Evolutionary conservation across 768 basidiomycete genomes (phyloP).

Genomic region (Tulasnella sp.): DNA sequence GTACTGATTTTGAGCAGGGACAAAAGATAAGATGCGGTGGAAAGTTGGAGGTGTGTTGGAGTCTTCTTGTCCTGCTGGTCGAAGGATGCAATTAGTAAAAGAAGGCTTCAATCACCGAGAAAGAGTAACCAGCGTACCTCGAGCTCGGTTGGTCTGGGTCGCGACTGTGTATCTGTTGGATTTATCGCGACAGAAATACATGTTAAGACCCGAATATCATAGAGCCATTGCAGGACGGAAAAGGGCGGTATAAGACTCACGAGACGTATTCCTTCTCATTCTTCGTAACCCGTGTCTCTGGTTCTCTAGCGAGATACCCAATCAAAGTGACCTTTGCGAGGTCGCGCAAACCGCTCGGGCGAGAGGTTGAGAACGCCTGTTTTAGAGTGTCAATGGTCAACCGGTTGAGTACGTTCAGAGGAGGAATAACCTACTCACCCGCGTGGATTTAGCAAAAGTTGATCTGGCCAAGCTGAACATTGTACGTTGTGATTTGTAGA

Average conservation of each 20-base stretch:
- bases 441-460: not conserved
- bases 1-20: slow-evolving; percentile 50
- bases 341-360: not conserved
- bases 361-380: not conserved
- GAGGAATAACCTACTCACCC: not conserved
- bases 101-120: slow-evolving; percentile 31
- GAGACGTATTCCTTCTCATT: slow-evolving; percentile 69
- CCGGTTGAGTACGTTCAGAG: not conserved
- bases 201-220: no score
- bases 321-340: slow-evolving; percentile 70
- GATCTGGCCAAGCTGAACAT: not conserved
- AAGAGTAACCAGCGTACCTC: slow-evolving; percentile 23
- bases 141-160: slow-evolving; percentile 54
- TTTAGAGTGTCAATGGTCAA: not conserved
- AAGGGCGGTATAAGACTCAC: slow-evolving; percentile 39
- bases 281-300: slow-evolving; percentile 60
- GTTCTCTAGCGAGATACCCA: slow-evolving; percentile 63
- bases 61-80: slow-evolving; percentile 43
- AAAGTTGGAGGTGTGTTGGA: slow-evolving; percentile 54
- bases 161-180: slow-evolving; percentile 65
- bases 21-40: slow-evolving; percentile 72
- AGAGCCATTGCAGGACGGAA: not conserved
- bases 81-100: not conserved
- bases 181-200: not conserved
- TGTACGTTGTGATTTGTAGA: not conserved